A percentile compares a stretch with the other conserved stretches of the same genome.
These are phyloP conservation scores for Beauveria pseudobassiana DNA, from an alignment of 2,329 filamentous ascomycete genomes.

Conservation along the genomic window DNA sequence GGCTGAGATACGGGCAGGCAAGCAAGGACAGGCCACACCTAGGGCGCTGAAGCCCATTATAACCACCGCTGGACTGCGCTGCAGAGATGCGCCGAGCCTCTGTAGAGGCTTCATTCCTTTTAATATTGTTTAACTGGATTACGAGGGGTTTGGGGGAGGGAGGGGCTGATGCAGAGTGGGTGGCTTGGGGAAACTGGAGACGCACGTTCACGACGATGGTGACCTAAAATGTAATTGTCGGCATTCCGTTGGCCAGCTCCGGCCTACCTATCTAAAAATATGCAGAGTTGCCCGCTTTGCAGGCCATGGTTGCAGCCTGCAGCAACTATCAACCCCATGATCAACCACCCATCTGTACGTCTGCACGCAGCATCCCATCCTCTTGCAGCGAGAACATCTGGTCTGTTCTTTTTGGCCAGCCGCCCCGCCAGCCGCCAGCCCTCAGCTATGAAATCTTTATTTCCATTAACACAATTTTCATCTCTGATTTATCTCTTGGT, in stretches of 20 bases:
- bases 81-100: neutral
- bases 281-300: constrained; percentile 9
- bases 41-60: neutral
- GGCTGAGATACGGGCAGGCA: constrained; percentile 1
- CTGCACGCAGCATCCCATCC: neutral
- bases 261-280: neutral
- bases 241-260: constrained; percentile 1
- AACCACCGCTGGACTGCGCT: neutral
- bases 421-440: neutral
- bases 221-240: neutral
- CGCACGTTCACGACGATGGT: neutral
- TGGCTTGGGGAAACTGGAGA: neutral
- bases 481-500: neutral
- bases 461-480: neutral
- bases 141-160: neutral
- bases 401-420: neutral
- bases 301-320: neutral
- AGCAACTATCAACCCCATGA: neutral
- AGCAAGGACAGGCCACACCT: neutral
- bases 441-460: too few relatives aligned
- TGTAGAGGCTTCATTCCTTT: neutral
- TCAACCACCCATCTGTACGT: neutral
- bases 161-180: neutral
- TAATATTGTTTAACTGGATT: neutral
- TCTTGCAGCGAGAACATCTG: neutral